A percentile compares a stretch with the other conserved stretches of the same genome.
These are phyloP conservation scores for Pistacia integerrima DNA, from an alignment of 345 rosid genomes.

Conservation along the genomic window DNA sequence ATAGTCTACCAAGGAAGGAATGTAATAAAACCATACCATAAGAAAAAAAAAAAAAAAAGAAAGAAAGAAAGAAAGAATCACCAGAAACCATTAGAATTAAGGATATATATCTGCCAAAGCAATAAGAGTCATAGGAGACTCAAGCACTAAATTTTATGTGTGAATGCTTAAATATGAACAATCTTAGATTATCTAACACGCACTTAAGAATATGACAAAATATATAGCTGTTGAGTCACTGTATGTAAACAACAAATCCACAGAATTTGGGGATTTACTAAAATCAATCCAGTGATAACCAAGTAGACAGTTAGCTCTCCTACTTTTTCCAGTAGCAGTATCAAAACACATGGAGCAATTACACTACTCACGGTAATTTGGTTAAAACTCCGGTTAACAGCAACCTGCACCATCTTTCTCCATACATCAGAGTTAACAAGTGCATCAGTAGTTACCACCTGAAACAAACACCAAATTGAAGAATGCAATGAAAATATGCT, in stretches of 20 bases:
- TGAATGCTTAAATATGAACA: neutral
- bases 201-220: neutral
- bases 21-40: neutral
- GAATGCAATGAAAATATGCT: conserved; percentile 8
- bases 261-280: neutral
- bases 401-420: conserved; percentile 85
- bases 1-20: conserved; percentile 5
- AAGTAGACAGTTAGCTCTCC: neutral
- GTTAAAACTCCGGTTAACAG: conserved; percentile 94
- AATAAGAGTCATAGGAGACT: neutral
- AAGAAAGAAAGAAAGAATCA: no score
- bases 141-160: neutral
- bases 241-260: neutral
- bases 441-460: conserved; percentile 95
- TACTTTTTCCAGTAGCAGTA: neutral
- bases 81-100: neutral
- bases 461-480: conserved; percentile 29
- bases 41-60: neutral
- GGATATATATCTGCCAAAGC: neutral
- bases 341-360: conserved; percentile 10
- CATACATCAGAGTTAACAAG: conserved; percentile 79
- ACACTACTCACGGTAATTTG: conserved; percentile 78
- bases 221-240: neutral
- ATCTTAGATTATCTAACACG: neutral
- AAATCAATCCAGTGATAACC: neutral